Evolutionary conservation across 441 rosid species (phyloP).

Genomic region (Pelargonium myrrhifolium): DNA sequence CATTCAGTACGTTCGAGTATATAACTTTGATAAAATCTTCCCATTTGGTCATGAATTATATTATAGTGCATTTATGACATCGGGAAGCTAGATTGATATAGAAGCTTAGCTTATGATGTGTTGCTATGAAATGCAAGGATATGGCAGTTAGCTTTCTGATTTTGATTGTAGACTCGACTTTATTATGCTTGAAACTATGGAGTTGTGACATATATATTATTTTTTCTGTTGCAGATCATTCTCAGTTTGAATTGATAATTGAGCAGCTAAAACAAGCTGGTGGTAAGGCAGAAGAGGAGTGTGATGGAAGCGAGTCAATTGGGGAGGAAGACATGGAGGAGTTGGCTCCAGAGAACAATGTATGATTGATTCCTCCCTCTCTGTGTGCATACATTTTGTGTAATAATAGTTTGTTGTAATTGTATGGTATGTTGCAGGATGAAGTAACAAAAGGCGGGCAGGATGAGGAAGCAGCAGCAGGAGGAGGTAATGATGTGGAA

Average conservation of each 20-base stretch:
- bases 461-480: neutral
- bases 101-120: too few species aligned
- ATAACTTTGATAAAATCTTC: too few species aligned
- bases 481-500: neutral
- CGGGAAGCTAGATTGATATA: too few species aligned
- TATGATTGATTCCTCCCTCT: constrained; percentile 11
- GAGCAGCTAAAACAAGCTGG: constrained; percentile 53
- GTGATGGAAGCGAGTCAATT: constrained; percentile 23
- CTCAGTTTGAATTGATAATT: constrained; percentile 50
- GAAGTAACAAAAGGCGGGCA: neutral
- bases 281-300: constrained; percentile 31
- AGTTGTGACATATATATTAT: neutral
- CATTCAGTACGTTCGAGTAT: too few species aligned
- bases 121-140: too few species aligned
- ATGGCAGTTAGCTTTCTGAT: neutral
- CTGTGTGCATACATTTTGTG: too few species aligned
- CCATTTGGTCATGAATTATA: too few species aligned
- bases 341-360: constrained; percentile 24
- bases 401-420: too few species aligned
- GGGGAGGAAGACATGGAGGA: constrained; percentile 23
- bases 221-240: constrained; percentile 41
- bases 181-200: neutral
- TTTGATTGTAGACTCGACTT: neutral
- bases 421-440: neutral
- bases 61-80: too few species aligned